Conservation (phyloP, 352 stramenopile species). For the Pseudoperonospora humuli region DNA sequence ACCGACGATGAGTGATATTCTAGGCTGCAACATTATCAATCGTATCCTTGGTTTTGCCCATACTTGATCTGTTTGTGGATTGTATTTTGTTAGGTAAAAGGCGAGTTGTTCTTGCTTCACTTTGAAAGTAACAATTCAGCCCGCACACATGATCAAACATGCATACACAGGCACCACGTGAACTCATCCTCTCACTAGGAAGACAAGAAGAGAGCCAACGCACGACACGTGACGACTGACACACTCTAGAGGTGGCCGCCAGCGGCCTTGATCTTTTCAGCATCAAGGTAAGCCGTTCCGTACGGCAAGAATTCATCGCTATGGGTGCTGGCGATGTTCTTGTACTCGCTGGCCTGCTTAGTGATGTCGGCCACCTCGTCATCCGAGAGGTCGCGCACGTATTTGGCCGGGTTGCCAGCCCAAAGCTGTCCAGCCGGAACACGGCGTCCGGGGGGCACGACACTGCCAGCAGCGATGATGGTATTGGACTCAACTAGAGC, state of each 20-base stretch:
- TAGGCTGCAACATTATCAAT: slow-evolving; percentile 4
- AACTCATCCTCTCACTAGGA: slow-evolving; percentile 17
- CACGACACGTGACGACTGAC: slow-evolving; percentile 4
- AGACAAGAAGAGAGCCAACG: slow-evolving; percentile 1
- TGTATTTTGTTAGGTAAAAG: slow-evolving; percentile 28
- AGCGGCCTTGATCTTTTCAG: slow-evolving; percentile 79
- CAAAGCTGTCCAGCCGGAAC: slow-evolving; percentile 91
- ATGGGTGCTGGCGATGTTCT: slow-evolving; percentile 76
- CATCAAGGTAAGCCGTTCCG: slow-evolving; percentile 84
- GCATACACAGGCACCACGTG: slow-evolving; percentile 9
- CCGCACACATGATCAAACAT: slow-evolving; percentile 12
- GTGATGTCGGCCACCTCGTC: slow-evolving; percentile 87
- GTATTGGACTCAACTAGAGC: slow-evolving; percentile 90
- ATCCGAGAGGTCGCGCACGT: slow-evolving; percentile 88
- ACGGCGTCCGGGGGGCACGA: slow-evolving; percentile 82
- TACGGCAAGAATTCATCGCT: slow-evolving; percentile 87
- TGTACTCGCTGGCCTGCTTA: slow-evolving; percentile 83
- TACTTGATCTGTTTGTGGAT: slow-evolving; percentile 17
- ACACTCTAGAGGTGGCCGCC: slow-evolving; percentile 69
- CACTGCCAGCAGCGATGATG: slow-evolving; percentile 93
- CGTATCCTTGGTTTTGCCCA: no score
- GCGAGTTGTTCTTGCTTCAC: slow-evolving; percentile 14
- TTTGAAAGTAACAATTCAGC: slow-evolving; percentile 21
- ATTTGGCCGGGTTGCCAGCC: slow-evolving; percentile 95
- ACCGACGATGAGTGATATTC: slow-evolving; percentile 38